Conservation (phyloP, 2,329 filamentous ascomycete species). For the Penicillium sp. region DNA sequence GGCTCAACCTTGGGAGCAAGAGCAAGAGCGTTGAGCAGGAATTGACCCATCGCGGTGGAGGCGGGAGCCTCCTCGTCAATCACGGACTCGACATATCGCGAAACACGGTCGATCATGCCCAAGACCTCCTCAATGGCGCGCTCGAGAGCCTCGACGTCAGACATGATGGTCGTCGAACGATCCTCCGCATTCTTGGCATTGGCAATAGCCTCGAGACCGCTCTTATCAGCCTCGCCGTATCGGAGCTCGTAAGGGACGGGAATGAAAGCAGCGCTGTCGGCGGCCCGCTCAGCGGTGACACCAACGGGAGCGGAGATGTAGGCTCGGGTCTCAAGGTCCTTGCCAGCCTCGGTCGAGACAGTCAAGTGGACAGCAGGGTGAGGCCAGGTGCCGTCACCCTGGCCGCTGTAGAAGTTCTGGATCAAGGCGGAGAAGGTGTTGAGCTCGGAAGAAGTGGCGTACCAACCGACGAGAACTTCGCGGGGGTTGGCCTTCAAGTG, state of each 20-base stretch:
- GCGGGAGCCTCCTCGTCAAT: constrained; percentile 82
- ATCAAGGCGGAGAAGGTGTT: constrained; percentile 98
- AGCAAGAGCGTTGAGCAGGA: constrained; percentile 86
- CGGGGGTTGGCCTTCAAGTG: constrained; percentile 91
- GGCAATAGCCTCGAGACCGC: constrained; percentile 74
- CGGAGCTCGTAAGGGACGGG: constrained; percentile 92
- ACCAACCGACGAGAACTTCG: constrained; percentile 95
- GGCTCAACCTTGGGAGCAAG: constrained; percentile 91
- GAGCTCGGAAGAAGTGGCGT: constrained; percentile 91
- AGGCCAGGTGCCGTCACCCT: constrained; percentile 93
- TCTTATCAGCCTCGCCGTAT: constrained; percentile 74
- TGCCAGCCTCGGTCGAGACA: constrained; percentile 79
- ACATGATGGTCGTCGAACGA: constrained; percentile 65
- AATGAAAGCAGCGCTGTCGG: constrained; percentile 95
- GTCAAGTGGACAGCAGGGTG: constrained; percentile 97
- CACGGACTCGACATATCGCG: constrained; percentile 85
- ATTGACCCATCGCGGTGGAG: constrained; percentile 87
- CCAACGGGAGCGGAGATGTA: constrained; percentile 96
- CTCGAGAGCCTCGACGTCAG: constrained; percentile 85
- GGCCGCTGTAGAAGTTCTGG: constrained; percentile 98
- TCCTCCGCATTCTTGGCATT: constrained; percentile 73
- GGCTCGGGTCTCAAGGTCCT: constrained; percentile 81
- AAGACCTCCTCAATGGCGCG: constrained; percentile 81
- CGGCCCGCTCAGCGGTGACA: constrained; percentile 87
- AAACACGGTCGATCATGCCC: constrained; percentile 82